Evolutionary conservation across 306 rosid species (phyloP).

Genomic region (cucumber (Cucumis sativus)): DNA sequence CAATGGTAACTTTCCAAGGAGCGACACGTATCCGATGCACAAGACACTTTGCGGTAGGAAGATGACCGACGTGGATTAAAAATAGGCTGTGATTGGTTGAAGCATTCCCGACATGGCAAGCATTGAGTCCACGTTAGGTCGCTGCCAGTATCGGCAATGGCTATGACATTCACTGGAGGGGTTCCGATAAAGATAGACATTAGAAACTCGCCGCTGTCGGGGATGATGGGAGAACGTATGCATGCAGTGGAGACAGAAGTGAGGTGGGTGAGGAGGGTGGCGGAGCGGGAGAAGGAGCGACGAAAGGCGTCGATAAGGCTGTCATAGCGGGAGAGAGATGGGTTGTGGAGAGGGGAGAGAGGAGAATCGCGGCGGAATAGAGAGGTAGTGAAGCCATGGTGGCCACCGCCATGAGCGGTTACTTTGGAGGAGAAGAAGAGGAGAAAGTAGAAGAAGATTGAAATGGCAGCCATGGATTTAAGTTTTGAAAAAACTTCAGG

Average conservation of each 20-base stretch:
- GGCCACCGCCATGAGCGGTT: neutral
- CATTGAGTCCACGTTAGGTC: slow-evolving; percentile 60
- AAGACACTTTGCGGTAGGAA: slow-evolving; percentile 19
- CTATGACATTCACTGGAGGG: slow-evolving; percentile 26
- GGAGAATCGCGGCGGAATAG: slow-evolving; percentile 44
- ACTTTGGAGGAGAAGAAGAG: neutral
- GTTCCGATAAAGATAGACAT: slow-evolving; percentile 45
- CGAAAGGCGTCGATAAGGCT: slow-evolving; percentile 24
- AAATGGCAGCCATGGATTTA: neutral
- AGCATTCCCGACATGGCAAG: slow-evolving; percentile 36
- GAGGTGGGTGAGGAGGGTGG: neutral
- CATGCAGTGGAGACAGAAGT: neutral
- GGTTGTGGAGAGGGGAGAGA: slow-evolving; percentile 27
- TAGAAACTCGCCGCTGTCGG: slow-evolving; percentile 31
- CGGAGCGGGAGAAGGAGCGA: slow-evolving; percentile 29
- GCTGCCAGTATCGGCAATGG: slow-evolving; percentile 51
- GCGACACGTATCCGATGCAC: slow-evolving; percentile 15
- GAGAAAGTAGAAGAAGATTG: neutral
- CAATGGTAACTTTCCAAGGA: neutral
- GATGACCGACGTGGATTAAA: slow-evolving; percentile 32
- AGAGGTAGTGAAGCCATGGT: slow-evolving; percentile 8
- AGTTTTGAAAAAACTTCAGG: neutral
- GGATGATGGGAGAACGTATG: slow-evolving; percentile 6
- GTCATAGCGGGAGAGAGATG: slow-evolving; percentile 15
- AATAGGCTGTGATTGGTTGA: slow-evolving; percentile 29